Evolutionary conservation across 2,329 filamentous ascomycete species (phyloP), one percentile per base, ranked within the genome.

Genomic region (Helminthosporium solani): DNA sequence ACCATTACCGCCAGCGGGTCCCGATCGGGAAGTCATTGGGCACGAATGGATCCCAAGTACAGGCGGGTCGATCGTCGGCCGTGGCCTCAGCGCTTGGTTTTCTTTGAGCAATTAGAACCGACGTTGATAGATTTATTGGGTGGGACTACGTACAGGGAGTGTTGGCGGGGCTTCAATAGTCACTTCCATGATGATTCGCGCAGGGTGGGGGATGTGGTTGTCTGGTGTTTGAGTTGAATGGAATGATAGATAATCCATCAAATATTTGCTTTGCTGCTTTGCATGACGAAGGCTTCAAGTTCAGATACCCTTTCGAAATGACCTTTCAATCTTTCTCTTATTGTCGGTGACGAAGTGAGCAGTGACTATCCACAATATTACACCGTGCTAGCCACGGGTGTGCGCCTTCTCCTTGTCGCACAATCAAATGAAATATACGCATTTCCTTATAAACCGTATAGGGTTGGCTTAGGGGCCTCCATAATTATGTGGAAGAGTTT

Each of bases 151-250:
- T 86, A 86, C 60, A 66, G 56, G 23, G 78, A 83, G 66, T 84
- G 81, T 58, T 80, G 75, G 74, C 73, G 81, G 39, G 77, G 78
- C 3, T 83, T 78, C 64, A 86, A 85, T 57, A 79, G 77, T 25
- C 78, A 79, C 48, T 83, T 77, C 70, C 82, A 85, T 61, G 83
- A 85, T 56, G 83, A 86, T 64, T 73, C 70, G 72, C 75, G 83
- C 45, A 73, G 83, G 42, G 69, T 68, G 18, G 83, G 83, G n/a
- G 82, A 85, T 66, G 76, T 86, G 25, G 64, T 85, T 16, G 80
- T 84, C 20, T 85, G 80, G 80, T 82, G 70, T 54, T 15, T 38
- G 35, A 12, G 16, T 2, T 23, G 7, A 27, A 27, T 20, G 20
- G 16, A 21, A 19, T 37, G 18, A 7, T 6, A 20, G 16, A 14